Evolutionary conservation across 2,329 filamentous ascomycete genomes (phyloP), one percentile per base, ranked within the genome.

Genomic region (Grosmannia clavigera): DNA sequence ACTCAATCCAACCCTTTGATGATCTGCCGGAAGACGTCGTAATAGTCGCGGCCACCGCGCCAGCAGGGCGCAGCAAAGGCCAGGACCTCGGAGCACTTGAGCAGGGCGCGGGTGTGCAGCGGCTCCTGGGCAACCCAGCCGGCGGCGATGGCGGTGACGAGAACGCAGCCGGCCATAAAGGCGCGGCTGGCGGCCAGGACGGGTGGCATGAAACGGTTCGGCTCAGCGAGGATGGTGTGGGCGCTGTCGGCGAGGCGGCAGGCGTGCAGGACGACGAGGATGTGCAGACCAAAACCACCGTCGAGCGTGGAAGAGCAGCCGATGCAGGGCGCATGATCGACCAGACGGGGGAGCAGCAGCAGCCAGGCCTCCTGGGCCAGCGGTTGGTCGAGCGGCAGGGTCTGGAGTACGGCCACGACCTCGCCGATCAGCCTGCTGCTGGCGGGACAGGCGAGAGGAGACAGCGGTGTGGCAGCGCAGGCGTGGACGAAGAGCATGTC

Each of bases 31-130:
- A 43, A 58, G 33, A 53, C 57, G 33, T 58, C 57, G 48, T 58
- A 58, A 14, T 58, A 58, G 48, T 58, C 57, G 5, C 57, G 57
- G 31, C 57, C 57, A 29, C 57, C 57, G 3, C 48, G 57, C 57
- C 57, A 58, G 22, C 31, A 53, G 5, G 57, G 48, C 9, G 57
- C 48, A n/a, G 33, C 29, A 50, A 52, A 58, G 29, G 48, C 57
- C 31, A 58, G 48, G 29, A 58, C 57, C 48, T 58, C 57, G 33
- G 57, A 43, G 33, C 57, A 58, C 48, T 58, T 12, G 22, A 53
- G 29, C 38, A 58, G 57, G 14, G 57, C 57, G 9, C 48, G 46
- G n/a, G 31, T 52, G 31, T 53, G 33, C 5, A 5, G 57, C 11
- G 19, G 29, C 6, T 5, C 50, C 12, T 31, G n/a, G 19, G 6